phyloP scores from a whole-genome alignment of 148 eudicot species.

The Rhododendron simsii region DNA sequence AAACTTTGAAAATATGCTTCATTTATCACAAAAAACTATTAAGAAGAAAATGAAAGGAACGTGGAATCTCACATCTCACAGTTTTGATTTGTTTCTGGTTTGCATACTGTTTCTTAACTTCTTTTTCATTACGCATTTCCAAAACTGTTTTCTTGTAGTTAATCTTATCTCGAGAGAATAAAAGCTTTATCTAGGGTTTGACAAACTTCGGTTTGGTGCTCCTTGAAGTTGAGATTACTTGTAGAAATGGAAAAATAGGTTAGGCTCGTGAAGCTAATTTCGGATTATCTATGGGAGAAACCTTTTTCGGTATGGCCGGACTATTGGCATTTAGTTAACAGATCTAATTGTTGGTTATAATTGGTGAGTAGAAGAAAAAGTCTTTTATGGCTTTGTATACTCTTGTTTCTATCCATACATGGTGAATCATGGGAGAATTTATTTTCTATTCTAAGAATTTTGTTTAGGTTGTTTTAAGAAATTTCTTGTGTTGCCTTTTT shows the following conservation, averaged over 20 bases:
- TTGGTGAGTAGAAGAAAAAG: not conserved
- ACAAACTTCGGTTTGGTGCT: not conserved
- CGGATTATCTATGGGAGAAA: not conserved
- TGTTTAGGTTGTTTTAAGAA: not conserved
- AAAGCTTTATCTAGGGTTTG: not conserved
- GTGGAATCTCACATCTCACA: not conserved
- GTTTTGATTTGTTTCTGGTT: not conserved
- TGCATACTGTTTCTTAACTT: not conserved
- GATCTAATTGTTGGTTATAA: not conserved
- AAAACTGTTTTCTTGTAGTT: not conserved
- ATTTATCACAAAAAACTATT: not conserved
- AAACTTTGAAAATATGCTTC: not conserved
- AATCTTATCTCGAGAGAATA: not conserved
- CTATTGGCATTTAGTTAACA: not conserved
- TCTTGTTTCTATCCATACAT: not conserved
- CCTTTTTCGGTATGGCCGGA: not conserved
- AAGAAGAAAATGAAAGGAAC: not conserved
- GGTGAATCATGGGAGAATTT: not conserved
- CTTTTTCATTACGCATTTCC: not conserved
- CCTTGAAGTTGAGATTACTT: not conserved
- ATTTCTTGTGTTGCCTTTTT: not conserved
- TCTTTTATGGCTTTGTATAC: not conserved
- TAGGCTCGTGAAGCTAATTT: not conserved
- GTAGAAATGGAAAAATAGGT: not conserved
- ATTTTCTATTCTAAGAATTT: not conserved